A percentile compares a stretch with the other conserved stretches of the same genome.
Conservation (phyloP, 2,329 filamentous ascomycete species). For the Sporothrix mexicana region DNA sequence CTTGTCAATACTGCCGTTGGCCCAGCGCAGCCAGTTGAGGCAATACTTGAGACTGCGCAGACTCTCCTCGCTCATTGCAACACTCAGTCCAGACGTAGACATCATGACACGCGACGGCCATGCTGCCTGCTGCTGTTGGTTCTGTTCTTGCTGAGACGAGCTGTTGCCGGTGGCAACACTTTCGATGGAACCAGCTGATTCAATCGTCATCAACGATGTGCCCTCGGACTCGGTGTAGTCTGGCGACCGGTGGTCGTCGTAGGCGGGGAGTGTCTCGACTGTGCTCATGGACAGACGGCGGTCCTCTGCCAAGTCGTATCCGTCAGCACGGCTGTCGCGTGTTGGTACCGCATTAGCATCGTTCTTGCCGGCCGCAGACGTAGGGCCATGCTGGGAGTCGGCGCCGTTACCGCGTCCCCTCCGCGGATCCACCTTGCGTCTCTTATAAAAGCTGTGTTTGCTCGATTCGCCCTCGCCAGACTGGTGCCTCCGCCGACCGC, state of each 20-base stretch:
- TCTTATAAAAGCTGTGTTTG: conserved; percentile 59
- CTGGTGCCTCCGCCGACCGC: conserved; percentile 58
- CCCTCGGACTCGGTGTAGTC: conserved; percentile 68
- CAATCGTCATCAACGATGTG: conserved; percentile 41
- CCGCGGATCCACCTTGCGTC: conserved; percentile 59
- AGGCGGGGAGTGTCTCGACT: conserved; percentile 79
- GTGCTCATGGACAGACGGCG: conserved; percentile 70
- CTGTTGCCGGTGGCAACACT: neutral
- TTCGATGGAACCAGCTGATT: conserved; percentile 10
- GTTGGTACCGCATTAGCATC: neutral
- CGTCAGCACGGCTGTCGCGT: conserved; percentile 30
- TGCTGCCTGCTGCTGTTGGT: conserved; percentile 30
- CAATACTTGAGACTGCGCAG: conserved; percentile 85
- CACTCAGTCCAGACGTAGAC: conserved; percentile 86
- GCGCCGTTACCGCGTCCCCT: conserved; percentile 7
- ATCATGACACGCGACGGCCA: conserved; percentile 89
- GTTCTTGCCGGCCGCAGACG: neutral
- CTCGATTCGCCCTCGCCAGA: conserved; percentile 54
- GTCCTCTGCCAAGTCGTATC: conserved; percentile 43
- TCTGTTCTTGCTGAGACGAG: conserved; percentile 30
- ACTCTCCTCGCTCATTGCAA: conserved; percentile 90
- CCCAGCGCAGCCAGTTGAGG: conserved; percentile 77
- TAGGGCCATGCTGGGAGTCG: conserved; percentile 3
- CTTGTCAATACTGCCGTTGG: conserved; percentile 79
- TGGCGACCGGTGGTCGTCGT: conserved; percentile 78